Conservation (phyloP, 2,329 filamentous ascomycete genomes). For the Penicillium aurantiogriseum region DNA sequence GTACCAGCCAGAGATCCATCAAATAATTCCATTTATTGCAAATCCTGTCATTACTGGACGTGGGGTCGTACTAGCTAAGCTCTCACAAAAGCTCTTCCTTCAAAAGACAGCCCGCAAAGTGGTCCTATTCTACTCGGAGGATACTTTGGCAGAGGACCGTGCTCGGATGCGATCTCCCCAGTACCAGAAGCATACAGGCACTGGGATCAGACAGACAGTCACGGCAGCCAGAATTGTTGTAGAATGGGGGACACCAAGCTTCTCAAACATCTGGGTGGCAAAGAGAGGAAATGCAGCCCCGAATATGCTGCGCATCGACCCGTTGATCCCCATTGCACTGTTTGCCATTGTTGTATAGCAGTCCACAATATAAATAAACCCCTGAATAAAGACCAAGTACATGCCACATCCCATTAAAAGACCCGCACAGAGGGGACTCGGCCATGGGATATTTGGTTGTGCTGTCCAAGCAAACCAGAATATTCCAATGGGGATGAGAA, state of each 20-base stretch:
- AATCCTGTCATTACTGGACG: constrained; percentile 2
- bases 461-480: not conserved
- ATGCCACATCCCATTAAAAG: not conserved
- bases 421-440: not conserved
- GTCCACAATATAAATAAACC: not conserved
- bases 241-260: not conserved
- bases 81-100: not conserved
- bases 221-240: not conserved
- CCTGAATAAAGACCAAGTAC: not conserved
- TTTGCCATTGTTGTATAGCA: not conserved
- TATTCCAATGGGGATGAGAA: not conserved
- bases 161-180: not conserved
- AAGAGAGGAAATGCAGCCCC: not conserved
- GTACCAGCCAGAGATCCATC: not conserved
- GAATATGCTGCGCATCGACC: not conserved
- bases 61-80: not conserved
- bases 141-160: not conserved
- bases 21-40: not conserved
- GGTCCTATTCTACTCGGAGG: constrained; percentile 4
- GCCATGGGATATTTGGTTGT: not conserved
- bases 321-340: not conserved
- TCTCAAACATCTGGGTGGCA: not conserved
- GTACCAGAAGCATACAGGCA: not conserved
- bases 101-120: not conserved
- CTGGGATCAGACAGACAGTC: not conserved